Conservation (phyloP, 768 basidiomycete species). For the Auricularia heimuer region DNA sequence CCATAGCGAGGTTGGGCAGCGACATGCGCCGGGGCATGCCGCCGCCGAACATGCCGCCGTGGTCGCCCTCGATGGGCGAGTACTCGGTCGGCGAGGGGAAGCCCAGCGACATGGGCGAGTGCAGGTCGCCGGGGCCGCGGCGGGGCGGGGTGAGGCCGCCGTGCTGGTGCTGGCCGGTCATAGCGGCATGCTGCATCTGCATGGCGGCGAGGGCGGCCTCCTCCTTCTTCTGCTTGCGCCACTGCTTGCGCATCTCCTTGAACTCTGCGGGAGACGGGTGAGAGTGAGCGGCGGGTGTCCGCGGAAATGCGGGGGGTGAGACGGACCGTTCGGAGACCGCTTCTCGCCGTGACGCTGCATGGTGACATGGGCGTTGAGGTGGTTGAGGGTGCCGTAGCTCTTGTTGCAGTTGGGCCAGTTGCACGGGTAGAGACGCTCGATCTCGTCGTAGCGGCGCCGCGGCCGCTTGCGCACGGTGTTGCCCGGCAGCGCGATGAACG, state of each 20-base stretch:
- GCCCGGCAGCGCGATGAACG: conserved; percentile 72
- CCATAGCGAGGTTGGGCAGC: neutral
- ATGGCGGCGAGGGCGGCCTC: conserved; percentile 18
- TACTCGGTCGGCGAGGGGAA: neutral
- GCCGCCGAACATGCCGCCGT: neutral
- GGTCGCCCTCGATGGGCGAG: neutral
- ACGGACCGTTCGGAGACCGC: conserved; percentile 80
- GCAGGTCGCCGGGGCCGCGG: neutral
- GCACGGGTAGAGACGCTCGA: conserved; percentile 87
- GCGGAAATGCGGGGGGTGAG: neutral
- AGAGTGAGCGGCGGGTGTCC: neutral
- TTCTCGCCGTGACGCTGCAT: conserved; percentile 95
- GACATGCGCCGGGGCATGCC: neutral
- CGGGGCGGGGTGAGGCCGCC: neutral
- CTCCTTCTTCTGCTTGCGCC: conserved; percentile 92
- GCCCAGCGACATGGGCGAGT: neutral
- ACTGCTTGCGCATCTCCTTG: conserved; percentile 93
- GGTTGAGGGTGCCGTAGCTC: conserved; percentile 90
- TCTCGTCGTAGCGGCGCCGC: conserved; percentile 86
- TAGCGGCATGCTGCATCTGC: neutral
- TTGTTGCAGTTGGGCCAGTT: conserved; percentile 58
- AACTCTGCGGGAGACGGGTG: conserved; percentile 55
- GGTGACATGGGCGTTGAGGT: conserved; percentile 95
- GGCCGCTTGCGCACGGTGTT: conserved; percentile 77
- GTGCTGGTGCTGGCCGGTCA: neutral